Evolutionary conservation across 306 rosid genomes (phyloP), one percentile per base, ranked within the genome.

Genomic region (Trichosanthes truncata): DNA sequence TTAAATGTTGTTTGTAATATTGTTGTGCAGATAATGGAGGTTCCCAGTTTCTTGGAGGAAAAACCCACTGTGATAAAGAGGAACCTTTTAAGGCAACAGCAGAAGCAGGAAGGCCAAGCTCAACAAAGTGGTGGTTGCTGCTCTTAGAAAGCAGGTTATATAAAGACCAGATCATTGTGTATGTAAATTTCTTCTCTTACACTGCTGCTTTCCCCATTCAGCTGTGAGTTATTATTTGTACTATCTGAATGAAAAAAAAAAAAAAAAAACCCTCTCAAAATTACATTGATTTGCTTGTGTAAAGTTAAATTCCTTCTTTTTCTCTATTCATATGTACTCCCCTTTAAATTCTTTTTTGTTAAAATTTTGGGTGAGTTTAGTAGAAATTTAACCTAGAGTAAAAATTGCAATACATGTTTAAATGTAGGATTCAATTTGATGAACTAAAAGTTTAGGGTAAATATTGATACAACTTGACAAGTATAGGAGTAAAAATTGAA

Each of bases 1-100:
- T 6, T 63, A 65, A 56, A n/a, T 29, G 5, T 20, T 23, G 35
- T 1, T 4, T 59, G 66, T 9, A 12, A 7, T n/a, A n/a, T 40
- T 78, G 4, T 18, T 55, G 76, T 83, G 62, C 80, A 93, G 97
- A 92, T 92, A 81, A 91, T 88, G 97, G 98, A 91, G 87, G 89
- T 86, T 83, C 98, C 98, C 4, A 91, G 93, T 78, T 96, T 92
- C n/a, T 61, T 91, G 85, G 94, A 92, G 84, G 97, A 90, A 89
- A 96, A 93, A 61, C 88, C 98, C 26, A 86, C 78, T 53, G 80
- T 67, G 17, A 80, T 79, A 57, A 94, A 91, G 85, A 86, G 90
- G 84, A 91, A 82, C 69, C 80, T 86, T 65, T 63, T 87, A 69
- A 87, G 90, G 92, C 97, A 57, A 78, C 84, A 87, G 56, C 92